Evolutionary conservation across 345 rosid species (phyloP).

Genomic region (Hibiscus tridactylites): DNA sequence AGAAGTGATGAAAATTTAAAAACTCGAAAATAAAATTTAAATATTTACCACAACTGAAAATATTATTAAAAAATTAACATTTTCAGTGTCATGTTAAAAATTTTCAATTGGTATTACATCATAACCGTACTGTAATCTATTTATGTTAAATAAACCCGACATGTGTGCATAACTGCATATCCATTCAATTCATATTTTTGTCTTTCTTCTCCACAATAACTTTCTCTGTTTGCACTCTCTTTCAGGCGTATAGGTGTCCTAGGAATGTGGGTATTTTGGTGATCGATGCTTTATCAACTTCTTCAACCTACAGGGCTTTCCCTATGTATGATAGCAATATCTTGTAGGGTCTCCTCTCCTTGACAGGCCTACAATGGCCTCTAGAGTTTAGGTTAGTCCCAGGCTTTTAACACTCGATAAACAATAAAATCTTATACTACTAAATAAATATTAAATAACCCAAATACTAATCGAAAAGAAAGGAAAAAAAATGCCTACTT

Average conservation of each 20-base stretch:
- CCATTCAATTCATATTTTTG: not conserved
- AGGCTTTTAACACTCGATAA: conserved; percentile 1
- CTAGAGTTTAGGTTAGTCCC: conserved; percentile 15
- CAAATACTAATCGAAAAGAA: not conserved
- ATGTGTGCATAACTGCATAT: not conserved
- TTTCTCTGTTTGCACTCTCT: conserved; percentile 8
- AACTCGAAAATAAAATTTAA: too few relatives aligned
- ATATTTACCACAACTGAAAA: too few relatives aligned
- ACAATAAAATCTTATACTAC: not conserved
- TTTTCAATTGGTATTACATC: too few relatives aligned
- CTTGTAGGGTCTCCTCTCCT: not conserved
- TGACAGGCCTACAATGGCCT: not conserved
- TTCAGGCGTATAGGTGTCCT: conserved; percentile 4
- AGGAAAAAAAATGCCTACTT: not conserved
- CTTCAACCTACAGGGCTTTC: not conserved
- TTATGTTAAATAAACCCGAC: too few relatives aligned
- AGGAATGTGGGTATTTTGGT: not conserved
- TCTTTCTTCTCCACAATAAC: not conserved
- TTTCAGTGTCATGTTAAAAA: too few relatives aligned
- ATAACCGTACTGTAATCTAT: too few relatives aligned
- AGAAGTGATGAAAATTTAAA: too few relatives aligned
- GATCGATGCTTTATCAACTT: not conserved
- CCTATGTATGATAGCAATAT: not conserved
- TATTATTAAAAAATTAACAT: too few relatives aligned
- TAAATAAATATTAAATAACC: not conserved